Percentiles rank a stretch among this genome's conserved stretches.
Evolutionary conservation across 768 basidiomycete genomes (phyloP).

Genomic region (Pholiota conissans): DNA sequence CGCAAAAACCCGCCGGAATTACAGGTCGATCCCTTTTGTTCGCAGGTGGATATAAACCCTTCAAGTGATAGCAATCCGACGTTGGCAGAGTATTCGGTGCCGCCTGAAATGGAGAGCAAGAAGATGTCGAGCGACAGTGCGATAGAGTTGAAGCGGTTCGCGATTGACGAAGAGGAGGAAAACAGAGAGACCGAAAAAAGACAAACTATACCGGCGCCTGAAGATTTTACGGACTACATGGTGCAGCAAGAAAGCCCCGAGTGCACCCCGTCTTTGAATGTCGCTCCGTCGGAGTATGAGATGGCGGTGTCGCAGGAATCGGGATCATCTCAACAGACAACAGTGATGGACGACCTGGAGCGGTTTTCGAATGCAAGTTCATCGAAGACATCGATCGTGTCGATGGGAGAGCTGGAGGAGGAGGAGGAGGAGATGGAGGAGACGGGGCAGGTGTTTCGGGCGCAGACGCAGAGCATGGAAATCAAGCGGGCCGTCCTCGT

Average conservation of each 20-base stretch:
- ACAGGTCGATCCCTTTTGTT: background rate
- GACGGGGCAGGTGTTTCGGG: slow-evolving; percentile 45
- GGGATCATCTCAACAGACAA: slow-evolving; percentile 3
- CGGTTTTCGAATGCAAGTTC: slow-evolving; percentile 2
- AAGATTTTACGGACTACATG: background rate
- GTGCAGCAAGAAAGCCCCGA: background rate
- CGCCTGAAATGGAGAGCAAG: background rate
- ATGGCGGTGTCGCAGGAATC: slow-evolving; percentile 18
- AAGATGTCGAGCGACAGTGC: background rate
- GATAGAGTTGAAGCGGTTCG: background rate
- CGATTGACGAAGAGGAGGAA: background rate
- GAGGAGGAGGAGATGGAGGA: slow-evolving; percentile 31
- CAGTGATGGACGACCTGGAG: background rate
- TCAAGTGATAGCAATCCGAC: background rate
- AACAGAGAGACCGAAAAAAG: too few species aligned
- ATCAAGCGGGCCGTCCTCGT: slow-evolving; percentile 45
- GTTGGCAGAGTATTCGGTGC: background rate
- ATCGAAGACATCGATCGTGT: background rate
- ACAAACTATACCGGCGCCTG: background rate
- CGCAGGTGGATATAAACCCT: background rate
- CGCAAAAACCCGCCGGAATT: background rate
- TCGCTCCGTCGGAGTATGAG: background rate
- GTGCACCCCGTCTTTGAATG: background rate
- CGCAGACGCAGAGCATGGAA: slow-evolving; percentile 50
- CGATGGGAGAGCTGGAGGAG: slow-evolving; percentile 14